Evolutionary conservation across 2,329 filamentous ascomycete genomes (phyloP).

Genomic region (Fusarium cicatricum): DNA sequence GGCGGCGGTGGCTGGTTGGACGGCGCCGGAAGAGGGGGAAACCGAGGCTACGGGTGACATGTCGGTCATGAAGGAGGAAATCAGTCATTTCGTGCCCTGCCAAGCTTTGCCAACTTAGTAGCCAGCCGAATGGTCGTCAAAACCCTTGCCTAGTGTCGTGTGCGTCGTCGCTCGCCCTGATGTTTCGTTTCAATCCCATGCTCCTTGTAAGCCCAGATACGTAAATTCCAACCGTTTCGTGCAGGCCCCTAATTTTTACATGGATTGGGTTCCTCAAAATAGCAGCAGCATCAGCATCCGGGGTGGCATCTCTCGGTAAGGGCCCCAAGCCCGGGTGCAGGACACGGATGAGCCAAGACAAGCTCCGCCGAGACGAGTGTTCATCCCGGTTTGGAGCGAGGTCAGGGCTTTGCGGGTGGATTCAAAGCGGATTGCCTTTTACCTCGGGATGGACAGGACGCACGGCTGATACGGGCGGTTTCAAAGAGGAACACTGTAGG

Average conservation of each 20-base stretch:
- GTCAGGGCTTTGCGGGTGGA: background rate
- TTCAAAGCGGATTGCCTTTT: background rate
- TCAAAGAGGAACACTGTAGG: too few species aligned
- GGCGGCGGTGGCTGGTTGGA: constrained; percentile 23
- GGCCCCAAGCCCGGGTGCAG: too few species aligned
- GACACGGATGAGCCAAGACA: background rate
- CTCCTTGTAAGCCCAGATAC: too few species aligned
- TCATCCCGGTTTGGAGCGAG: constrained; percentile 4
- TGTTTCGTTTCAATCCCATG: too few species aligned
- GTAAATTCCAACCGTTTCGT: background rate
- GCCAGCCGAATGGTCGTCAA: too few species aligned
- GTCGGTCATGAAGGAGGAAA: background rate
- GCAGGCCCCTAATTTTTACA: background rate
- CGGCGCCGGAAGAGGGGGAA: constrained; percentile 14
- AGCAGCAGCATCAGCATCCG: too few species aligned
- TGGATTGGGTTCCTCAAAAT: background rate
- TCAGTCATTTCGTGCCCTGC: constrained; percentile 1
- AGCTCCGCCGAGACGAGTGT: background rate
- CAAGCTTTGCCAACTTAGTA: constrained; percentile 4
- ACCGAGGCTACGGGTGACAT: constrained; percentile 6
- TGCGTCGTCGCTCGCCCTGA: too few species aligned
- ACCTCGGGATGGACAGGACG: background rate
- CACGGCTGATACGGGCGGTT: background rate
- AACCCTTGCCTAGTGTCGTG: too few species aligned
- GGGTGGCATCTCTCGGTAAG: too few species aligned